Percentiles rank a stretch among this genome's conserved stretches.
phyloP scores from a whole-genome alignment of 148 eudicot genomes.

The Selenicereus undatus region DNA sequence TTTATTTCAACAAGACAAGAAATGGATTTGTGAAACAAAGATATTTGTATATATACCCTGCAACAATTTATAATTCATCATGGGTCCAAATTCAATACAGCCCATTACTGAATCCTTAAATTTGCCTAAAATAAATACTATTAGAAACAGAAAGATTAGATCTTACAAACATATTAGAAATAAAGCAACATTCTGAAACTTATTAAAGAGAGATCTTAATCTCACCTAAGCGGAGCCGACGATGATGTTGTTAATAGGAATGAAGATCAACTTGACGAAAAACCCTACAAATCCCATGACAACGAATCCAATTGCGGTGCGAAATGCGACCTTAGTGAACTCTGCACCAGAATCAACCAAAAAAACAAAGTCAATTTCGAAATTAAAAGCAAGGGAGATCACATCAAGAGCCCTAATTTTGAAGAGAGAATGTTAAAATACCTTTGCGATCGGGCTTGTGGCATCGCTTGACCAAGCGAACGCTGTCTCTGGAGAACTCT shows the following conservation, averaged over 20 bases:
- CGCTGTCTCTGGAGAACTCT: slow-evolving; percentile 63
- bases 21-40: too few relatives aligned
- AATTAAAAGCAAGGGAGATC: neutral
- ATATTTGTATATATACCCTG: neutral
- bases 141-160: neutral
- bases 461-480: slow-evolving; percentile 64
- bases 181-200: neutral
- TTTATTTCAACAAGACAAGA: too few relatives aligned
- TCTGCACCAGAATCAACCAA: slow-evolving; percentile 26
- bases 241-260: slow-evolving; percentile 63
- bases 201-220: neutral
- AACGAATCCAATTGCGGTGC: slow-evolving; percentile 63
- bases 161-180: too few relatives aligned
- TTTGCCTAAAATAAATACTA: neutral
- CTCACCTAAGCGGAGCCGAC: slow-evolving; percentile 50
- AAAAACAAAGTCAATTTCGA: neutral
- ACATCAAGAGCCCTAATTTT: neutral
- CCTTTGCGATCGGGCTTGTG: slow-evolving; percentile 70
- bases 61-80: neutral
- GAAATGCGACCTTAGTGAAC: slow-evolving; percentile 64
- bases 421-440: neutral
- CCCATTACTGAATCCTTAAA: neutral
- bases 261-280: slow-evolving; percentile 62
- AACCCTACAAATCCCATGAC: slow-evolving; percentile 78
- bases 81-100: neutral